These are phyloP conservation scores for Cryptococcus amylolentus DNA, from an alignment of 1,284 basidiomycete species.

Conservation along the genomic window DNA sequence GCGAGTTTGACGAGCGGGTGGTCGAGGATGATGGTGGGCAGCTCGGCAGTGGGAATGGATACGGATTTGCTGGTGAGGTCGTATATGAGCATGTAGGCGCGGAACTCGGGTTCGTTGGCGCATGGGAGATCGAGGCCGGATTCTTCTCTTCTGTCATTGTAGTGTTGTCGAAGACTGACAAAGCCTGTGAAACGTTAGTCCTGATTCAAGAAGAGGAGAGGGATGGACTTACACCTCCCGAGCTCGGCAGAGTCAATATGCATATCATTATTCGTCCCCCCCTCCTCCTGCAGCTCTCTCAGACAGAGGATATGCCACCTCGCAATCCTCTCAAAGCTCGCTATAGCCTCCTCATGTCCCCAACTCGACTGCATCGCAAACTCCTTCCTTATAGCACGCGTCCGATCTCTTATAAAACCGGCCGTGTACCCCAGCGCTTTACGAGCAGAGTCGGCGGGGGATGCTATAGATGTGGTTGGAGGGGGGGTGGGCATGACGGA, in stretches of 20 bases:
- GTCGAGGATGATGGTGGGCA: conserved; percentile 67
- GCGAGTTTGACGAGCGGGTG: conserved; percentile 77
- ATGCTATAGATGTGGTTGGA: conserved; percentile 11
- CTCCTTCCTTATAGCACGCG: conserved; percentile 85
- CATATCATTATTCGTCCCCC: conserved; percentile 43
- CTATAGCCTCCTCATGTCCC: conserved; percentile 68
- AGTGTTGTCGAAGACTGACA: conserved; percentile 87
- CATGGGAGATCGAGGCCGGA: conserved; percentile 56
- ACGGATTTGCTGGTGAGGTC: conserved; percentile 83
- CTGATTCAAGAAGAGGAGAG: neutral
- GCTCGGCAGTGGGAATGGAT: conserved; percentile 63
- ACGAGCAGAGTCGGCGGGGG: conserved; percentile 24
- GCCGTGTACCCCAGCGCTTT: conserved; percentile 58
- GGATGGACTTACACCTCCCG: conserved; percentile 31
- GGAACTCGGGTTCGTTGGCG: conserved; percentile 88
- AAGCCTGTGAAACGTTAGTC: conserved; percentile 59
- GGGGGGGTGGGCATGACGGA: conserved; percentile 64
- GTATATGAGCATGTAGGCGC: conserved; percentile 87
- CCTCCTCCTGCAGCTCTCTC: conserved; percentile 61
- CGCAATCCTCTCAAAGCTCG: conserved; percentile 88
- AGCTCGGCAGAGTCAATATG: conserved; percentile 45
- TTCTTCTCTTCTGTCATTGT: conserved; percentile 71
- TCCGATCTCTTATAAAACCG: conserved; percentile 84
- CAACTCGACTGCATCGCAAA: conserved; percentile 89
- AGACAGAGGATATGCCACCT: conserved; percentile 88